phyloP scores from a whole-genome alignment of 768 basidiomycete species.

The Strobilomyces dryophilus region DNA sequence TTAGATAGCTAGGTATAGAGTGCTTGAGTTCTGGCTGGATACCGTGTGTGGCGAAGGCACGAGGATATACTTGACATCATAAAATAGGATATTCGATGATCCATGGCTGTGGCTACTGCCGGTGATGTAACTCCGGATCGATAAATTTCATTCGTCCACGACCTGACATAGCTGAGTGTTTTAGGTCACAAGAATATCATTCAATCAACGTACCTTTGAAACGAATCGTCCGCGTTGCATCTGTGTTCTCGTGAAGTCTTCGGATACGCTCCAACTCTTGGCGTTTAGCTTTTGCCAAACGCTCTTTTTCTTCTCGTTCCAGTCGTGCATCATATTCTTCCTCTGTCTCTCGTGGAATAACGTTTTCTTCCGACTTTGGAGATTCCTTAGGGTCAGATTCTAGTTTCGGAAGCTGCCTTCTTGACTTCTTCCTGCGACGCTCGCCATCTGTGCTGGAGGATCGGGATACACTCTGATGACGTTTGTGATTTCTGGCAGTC shows the following conservation, averaged over 20 bases:
- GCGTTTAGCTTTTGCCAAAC: conserved; percentile 44
- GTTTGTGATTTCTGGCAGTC: conserved; percentile 16
- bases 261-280: conserved; percentile 49
- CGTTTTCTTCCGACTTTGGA: conserved; percentile 1
- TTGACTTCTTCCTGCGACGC: conserved; percentile 26
- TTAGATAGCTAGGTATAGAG: not conserved
- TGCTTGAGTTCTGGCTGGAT: not conserved
- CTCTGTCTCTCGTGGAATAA: conserved; percentile 49
- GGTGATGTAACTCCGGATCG: conserved; percentile 49
- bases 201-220: conserved; percentile 51
- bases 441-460: conserved; percentile 29
- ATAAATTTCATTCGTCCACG: conserved; percentile 66
- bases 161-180: conserved; percentile 31
- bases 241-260: conserved; percentile 32
- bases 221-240: conserved; percentile 44
- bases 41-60: not conserved
- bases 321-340: conserved; percentile 70
- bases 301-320: conserved; percentile 63
- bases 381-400: conserved; percentile 9
- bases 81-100: not conserved
- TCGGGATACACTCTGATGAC: conserved; percentile 18
- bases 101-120: conserved; percentile 7
- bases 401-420: conserved; percentile 8
- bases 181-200: not conserved
- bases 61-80: not conserved